A percentile compares a stretch with the other conserved stretches of the same genome.
Conservation (phyloP, 164 flowering plant species). For the Vitis rupestris region DNA sequence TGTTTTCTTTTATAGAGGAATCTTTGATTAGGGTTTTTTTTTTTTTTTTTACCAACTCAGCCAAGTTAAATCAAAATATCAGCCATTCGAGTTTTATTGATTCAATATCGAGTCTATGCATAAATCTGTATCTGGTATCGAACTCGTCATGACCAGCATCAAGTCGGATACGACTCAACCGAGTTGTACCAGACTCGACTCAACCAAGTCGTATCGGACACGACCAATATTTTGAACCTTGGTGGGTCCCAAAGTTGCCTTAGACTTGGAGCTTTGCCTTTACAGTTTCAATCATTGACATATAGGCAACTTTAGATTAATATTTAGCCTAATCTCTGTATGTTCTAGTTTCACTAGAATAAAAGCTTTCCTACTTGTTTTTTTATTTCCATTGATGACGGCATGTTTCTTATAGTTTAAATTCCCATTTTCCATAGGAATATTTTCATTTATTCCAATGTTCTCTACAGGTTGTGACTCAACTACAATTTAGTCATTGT, state of each 20-base stretch:
- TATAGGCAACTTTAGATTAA: conserved; percentile 67
- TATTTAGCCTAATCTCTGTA: conserved; percentile 58
- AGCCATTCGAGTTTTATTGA: no score
- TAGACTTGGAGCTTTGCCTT: conserved; percentile 72
- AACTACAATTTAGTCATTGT: conserved; percentile 21
- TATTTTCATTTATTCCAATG: conserved; percentile 33
- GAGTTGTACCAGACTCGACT: no score
- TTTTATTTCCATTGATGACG: conserved; percentile 40
- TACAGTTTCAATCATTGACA: conserved; percentile 80
- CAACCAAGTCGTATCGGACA: no score
- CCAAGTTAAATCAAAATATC: no score
- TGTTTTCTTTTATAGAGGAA: no score
- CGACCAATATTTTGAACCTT: no score
- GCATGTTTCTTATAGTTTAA: conserved; percentile 43
- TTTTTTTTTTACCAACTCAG: no score
- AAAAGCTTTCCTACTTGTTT: conserved; percentile 49
- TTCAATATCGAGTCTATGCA: no score
- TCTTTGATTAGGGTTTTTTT: no score
- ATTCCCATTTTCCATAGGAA: conserved; percentile 33
- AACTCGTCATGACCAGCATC: no score
- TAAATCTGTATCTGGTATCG: no score
- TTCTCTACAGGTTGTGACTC: conserved; percentile 38
- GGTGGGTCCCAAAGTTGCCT: conserved; percentile 12
- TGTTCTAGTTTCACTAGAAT: conserved; percentile 56
- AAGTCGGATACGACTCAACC: no score